Percentiles rank a stretch among this genome's conserved stretches.
These are phyloP conservation scores for Aspergillus homomorphus DNA, from an alignment of 495 filamentous ascomycete genomes.

Conservation along the genomic window DNA sequence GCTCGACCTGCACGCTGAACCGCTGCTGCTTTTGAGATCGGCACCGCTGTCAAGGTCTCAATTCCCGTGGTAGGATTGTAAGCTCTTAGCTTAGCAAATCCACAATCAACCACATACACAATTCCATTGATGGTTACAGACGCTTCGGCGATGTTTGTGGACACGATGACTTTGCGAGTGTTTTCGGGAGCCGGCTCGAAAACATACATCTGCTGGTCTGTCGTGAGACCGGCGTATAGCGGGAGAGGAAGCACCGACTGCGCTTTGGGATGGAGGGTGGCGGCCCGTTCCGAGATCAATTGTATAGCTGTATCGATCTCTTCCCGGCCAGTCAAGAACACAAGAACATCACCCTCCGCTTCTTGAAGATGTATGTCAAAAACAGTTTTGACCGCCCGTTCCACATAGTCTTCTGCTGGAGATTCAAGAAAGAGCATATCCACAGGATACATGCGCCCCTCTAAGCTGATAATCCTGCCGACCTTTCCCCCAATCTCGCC, in stretches of 20 bases:
- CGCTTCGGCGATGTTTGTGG: slow-evolving; percentile 95
- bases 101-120: slow-evolving; percentile 87
- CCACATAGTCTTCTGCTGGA: slow-evolving; percentile 84
- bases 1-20: slow-evolving; percentile 90
- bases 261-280: slow-evolving; percentile 67
- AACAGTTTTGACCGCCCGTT: slow-evolving; percentile 80
- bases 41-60: slow-evolving; percentile 81
- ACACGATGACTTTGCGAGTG: slow-evolving; percentile 86
- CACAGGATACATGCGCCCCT: slow-evolving; percentile 90
- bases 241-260: slow-evolving; percentile 73
- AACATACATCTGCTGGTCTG: slow-evolving; percentile 87
- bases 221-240: slow-evolving; percentile 84
- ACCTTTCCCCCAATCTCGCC: slow-evolving; percentile 42
- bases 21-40: slow-evolving; percentile 89
- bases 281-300: slow-evolving; percentile 71
- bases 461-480: slow-evolving; percentile 80
- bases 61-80: slow-evolving; percentile 89
- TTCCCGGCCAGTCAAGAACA: slow-evolving; percentile 91
- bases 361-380: slow-evolving; percentile 93
- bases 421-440: slow-evolving; percentile 81
- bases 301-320: slow-evolving; percentile 86
- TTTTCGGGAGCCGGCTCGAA: slow-evolving; percentile 86
- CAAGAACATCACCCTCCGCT: slow-evolving; percentile 78
- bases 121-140: slow-evolving; percentile 93
- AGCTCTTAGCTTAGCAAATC: slow-evolving; percentile 86